A percentile compares a stretch with the other conserved stretches of the same genome.
Conservation (phyloP, 2,329 filamentous ascomycete genomes). For the Rhinocladiella mackenziei region DNA sequence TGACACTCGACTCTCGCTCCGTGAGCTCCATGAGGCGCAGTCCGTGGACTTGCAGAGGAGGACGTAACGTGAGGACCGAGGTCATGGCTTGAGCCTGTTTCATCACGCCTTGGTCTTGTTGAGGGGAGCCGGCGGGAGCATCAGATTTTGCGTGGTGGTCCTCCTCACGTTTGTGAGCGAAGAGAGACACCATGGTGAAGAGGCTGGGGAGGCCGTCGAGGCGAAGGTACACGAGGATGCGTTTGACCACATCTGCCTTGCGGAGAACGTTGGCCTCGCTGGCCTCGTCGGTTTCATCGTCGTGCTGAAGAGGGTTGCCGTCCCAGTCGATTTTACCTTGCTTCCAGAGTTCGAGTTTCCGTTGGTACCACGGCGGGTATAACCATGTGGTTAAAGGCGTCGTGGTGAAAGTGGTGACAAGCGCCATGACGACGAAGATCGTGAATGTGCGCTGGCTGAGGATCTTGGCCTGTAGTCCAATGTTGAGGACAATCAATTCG, state of each 20-base stretch:
- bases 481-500: slow-evolving; percentile 82
- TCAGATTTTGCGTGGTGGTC: slow-evolving; percentile 3
- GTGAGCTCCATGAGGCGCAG: slow-evolving; percentile 83
- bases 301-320: slow-evolving; percentile 50
- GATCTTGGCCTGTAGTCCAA: slow-evolving; percentile 78
- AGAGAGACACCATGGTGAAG: slow-evolving; percentile 74
- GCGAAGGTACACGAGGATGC: slow-evolving; percentile 74
- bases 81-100: slow-evolving; percentile 14
- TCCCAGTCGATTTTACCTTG: slow-evolving; percentile 90
- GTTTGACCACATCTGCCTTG: slow-evolving; percentile 43
- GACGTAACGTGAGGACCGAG: slow-evolving; percentile 31
- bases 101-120: slow-evolving; percentile 16
- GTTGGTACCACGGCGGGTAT: slow-evolving; percentile 74
- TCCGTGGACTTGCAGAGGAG: slow-evolving; percentile 70
- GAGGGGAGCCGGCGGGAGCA: background rate
- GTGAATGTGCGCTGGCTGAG: slow-evolving; percentile 79
- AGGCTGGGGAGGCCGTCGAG: slow-evolving; percentile 79
- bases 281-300: slow-evolving; percentile 37
- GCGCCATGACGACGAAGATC: slow-evolving; percentile 91
- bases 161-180: slow-evolving; percentile 40
- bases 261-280: slow-evolving; percentile 16
- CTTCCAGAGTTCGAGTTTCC: slow-evolving; percentile 69
- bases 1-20: slow-evolving; percentile 89
- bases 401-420: slow-evolving; percentile 79
- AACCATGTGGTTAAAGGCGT: slow-evolving; percentile 69